phyloP scores from a whole-genome alignment of 257 asterid genomes.

The Osmanthus fragrans region DNA sequence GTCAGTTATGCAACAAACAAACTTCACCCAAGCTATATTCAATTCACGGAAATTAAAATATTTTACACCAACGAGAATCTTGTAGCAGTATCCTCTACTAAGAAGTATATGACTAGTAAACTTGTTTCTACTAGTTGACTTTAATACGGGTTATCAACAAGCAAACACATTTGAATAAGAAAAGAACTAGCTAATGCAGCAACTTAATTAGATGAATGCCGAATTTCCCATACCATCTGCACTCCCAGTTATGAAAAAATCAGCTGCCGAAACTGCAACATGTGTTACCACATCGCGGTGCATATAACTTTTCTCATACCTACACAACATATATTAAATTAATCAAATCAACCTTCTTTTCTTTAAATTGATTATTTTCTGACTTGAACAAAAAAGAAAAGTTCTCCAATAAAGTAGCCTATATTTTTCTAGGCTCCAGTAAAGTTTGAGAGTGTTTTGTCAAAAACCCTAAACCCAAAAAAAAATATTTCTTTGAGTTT shows the following conservation, averaged over 20 bases:
- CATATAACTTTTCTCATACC: constrained; percentile 99
- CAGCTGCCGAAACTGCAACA: constrained; percentile 92
- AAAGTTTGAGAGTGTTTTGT: neutral
- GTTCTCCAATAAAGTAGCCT: neutral
- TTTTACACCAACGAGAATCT: neutral
- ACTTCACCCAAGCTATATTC: neutral
- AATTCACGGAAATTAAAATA: neutral
- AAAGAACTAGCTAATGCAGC: neutral
- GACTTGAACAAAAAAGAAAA: neutral
- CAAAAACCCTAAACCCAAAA: constrained; percentile 34
- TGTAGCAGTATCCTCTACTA: neutral
- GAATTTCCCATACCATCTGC: constrained; percentile 60
- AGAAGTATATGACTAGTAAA: neutral
- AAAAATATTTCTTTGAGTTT: neutral
- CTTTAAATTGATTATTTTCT: neutral
- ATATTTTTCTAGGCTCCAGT: neutral
- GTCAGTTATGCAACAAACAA: neutral
- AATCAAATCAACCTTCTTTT: constrained; percentile 14
- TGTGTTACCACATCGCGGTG: constrained; percentile 98
- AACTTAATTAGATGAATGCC: neutral
- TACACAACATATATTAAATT: constrained; percentile 28
- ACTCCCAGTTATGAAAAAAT: constrained; percentile 91
- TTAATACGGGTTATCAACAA: neutral
- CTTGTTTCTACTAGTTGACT: neutral
- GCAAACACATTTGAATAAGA: neutral